Evolutionary conservation across 768 basidiomycete genomes (phyloP).

Genomic region (Pisolithus tinctorius): DNA sequence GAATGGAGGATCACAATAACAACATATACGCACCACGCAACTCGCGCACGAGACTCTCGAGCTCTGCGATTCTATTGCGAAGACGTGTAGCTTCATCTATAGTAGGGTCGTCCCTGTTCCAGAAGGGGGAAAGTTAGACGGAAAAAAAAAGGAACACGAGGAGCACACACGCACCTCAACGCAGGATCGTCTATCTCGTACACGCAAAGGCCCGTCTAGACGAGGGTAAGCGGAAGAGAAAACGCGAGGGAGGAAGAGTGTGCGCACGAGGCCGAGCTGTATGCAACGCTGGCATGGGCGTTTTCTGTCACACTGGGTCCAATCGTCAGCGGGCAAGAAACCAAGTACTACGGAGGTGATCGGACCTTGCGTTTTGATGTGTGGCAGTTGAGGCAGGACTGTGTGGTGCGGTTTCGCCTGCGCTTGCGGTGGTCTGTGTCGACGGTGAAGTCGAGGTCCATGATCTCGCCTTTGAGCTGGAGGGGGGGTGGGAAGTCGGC

Average conservation of each 20-base stretch:
- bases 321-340: conserved; percentile 8
- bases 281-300: conserved; percentile 89
- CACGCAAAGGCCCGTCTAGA: conserved; percentile 86
- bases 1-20: conserved; percentile 5
- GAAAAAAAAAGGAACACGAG: background rate
- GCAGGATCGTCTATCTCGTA: conserved; percentile 92
- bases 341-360: background rate
- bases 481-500: conserved; percentile 36
- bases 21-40: conserved; percentile 52
- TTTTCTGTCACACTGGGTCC: conserved; percentile 77
- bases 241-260: background rate
- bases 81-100: conserved; percentile 84
- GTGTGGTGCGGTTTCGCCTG: conserved; percentile 86
- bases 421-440: conserved; percentile 77
- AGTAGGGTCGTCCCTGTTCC: conserved; percentile 71
- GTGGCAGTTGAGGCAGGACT: conserved; percentile 84
- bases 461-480: conserved; percentile 69
- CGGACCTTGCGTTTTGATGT: conserved; percentile 88
- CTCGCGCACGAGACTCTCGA: conserved; percentile 88
- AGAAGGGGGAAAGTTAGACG: background rate
- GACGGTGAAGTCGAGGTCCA: conserved; percentile 69
- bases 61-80: conserved; percentile 83
- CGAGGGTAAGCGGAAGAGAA: conserved; percentile 3
- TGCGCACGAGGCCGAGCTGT: conserved; percentile 71
- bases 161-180: conserved; percentile 41